Evolutionary conservation across 306 rosid species (phyloP), one percentile per base, ranked within the genome.

Genomic region (Senna tora): DNA sequence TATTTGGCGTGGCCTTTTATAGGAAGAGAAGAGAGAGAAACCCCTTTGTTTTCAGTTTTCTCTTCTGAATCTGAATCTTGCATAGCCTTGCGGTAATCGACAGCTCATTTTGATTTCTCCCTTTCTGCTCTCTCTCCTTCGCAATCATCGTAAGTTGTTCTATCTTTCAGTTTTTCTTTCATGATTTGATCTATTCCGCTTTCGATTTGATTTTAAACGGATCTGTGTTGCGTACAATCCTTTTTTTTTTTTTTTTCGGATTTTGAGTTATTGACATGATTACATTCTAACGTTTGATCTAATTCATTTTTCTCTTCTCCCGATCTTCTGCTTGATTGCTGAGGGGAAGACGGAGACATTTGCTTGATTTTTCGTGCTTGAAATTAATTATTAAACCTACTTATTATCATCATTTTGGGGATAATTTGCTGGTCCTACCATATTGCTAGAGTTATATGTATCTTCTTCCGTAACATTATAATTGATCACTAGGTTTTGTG

Each of bases 41-140:
- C 46, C 38, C 33, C 16, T 60, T 5, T n/a, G n/a, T n/a, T n/a
- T n/a, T n/a, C n/a, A n/a, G 63, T 58, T 58, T 20, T 33, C 17
- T 20, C 55, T 46, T 56, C 69, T 47, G 69, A 74, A 80, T 80
- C 77, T 66, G 71, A 73, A 66, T 72, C 75, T 51, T 5, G n/a
- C 14, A 28, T 47, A 32, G 73, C 20, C 20, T 56, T 13, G 41
- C 17, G 12, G 13, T 9, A 41, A 21, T 9, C 55, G 33, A 2
- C 55, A 28, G 54, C 65, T 28, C 36, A 52, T 19, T 6, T 56
- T 5, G 39, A 28, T 22, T 49, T 42, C 2, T 28, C 75, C 36
- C 69, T 53, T 67, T 25, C 50, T 67, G 8, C 25, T 16, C 59
- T 63, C 60, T 70, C 22, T 50, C 54, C 9, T 46, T 60, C 33